Evolutionary conservation across 2,329 filamentous ascomycete species (phyloP), one percentile per base, ranked within the genome.

Genomic region (Xylariaceae sp.): DNA sequence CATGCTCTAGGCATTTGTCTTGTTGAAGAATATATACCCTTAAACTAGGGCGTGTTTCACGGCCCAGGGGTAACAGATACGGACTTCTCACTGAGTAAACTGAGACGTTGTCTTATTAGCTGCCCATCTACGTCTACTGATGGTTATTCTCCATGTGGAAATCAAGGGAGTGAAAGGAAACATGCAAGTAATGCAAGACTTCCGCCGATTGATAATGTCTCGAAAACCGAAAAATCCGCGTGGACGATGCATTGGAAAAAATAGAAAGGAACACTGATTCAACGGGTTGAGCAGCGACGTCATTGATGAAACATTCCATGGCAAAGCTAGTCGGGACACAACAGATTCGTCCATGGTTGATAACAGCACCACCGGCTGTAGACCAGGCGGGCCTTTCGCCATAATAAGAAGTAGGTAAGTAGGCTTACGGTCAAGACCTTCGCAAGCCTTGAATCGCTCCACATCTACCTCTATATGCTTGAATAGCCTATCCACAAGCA

Each of bases 271-370:
- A 69, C 41, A 74, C 72, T 3, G 58, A 59, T 60, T 81, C 78
- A 14, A 81, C 70, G 1, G 76, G 72, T 56, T 79, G 67, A 19
- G 76, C 68, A 7, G 76, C 70, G 3, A 80, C 61, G 37, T 77
- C 73, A 20, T 80, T 77, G 20, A 77, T 59, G 56, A 81, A 76
- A 1, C 72, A 71, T 59, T 77, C 75, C 48, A 78, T 42, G 0
- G 77, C n/a, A 77, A 44, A 79, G 74, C 77, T 80, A 51, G 1
- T 26, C 26, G 5, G 12, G 32, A 16, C 14, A 37, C 12, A n/a
- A 9, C 3, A 16, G 20, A 2, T 7, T 45, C 7, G 40, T 63
- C 20, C 61, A 45, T 37, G 3, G 41, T n/a, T 7, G 20, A 49
- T 20, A 3, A 3, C 2, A 32, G 10, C 43, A 37, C 7, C 16